Percentiles rank a stretch among this genome's conserved stretches.
Evolutionary conservation across 2,329 filamentous ascomycete genomes (phyloP).

Genomic region (Davidsoniella eucalypti): DNA sequence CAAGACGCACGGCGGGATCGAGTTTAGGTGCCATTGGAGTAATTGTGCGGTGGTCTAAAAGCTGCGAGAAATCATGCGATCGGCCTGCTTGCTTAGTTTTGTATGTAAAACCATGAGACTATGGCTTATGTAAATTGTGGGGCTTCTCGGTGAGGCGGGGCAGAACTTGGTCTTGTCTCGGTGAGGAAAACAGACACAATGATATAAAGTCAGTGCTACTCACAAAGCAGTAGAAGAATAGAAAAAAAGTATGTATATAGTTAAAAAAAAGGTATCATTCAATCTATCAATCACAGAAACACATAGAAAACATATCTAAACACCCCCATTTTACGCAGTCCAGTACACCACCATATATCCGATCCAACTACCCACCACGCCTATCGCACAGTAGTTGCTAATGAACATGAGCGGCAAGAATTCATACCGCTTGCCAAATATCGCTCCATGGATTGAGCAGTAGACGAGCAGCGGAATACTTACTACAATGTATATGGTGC

Average conservation of each 20-base stretch:
- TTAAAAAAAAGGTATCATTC: constrained; percentile 9
- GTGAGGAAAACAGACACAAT: not conserved
- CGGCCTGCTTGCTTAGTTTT: not conserved
- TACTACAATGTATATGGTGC: constrained; percentile 73
- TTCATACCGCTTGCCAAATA: constrained; percentile 70
- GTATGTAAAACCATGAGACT: constrained; percentile 3
- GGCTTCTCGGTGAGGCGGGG: constrained; percentile 1
- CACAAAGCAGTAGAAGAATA: not conserved
- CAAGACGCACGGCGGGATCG: constrained; percentile 14
- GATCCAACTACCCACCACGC: constrained; percentile 91
- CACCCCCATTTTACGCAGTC: constrained; percentile 24
- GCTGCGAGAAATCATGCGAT: not conserved
- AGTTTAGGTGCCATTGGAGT: constrained; percentile 12
- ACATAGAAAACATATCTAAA: not conserved
- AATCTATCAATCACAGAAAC: constrained; percentile 10
- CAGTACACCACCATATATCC: constrained; percentile 92
- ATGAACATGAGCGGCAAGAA: constrained; percentile 96
- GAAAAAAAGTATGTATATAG: not conserved
- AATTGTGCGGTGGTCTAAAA: not conserved
- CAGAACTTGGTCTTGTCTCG: not conserved
- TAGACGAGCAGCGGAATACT: constrained; percentile 83
- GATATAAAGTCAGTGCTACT: not conserved
- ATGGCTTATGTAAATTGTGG: constrained; percentile 6
- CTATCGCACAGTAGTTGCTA: constrained; percentile 82
- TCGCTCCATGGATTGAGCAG: constrained; percentile 66